Evolutionary conservation across 2,329 filamentous ascomycete genomes (phyloP), one percentile per base, ranked within the genome.

Genomic region (Parascedosporium putredinis): DNA sequence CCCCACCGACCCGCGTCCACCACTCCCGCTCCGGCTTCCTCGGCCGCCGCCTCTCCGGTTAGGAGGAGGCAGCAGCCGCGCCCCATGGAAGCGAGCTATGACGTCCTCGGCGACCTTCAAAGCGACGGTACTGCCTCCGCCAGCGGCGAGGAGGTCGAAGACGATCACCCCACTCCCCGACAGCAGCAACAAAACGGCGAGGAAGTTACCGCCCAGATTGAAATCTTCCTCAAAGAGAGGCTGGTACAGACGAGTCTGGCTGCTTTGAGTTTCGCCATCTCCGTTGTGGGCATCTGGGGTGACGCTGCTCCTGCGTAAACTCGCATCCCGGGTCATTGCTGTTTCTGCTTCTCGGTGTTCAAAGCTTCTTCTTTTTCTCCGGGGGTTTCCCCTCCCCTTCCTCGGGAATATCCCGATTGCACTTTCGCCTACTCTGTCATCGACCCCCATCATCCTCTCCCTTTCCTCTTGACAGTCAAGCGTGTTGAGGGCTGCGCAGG

Each of bases 41-140:
- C 51, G 52, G 65, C 58, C 55, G 59, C 48, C 53, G 58, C 49
- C 51, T 57, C 42, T 54, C 60, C 18, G 48, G 54, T 23, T 55
- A 58, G 49, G 54, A 54, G 27, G 56, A 57, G 52, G 45, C 61
- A 51, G 53, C 62, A 55, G 47, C n/a, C n/a, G n/a, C 59, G 68
- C 53, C 59, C 66, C 53, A 77, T 86, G 71, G 84, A 88, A 63
- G 76, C 79, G 43, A 86, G 79, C 72, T 87, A 85, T 66, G 83
- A 88, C 66, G 77, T 85, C 8, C 68, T 85, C 22, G 72, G 75
- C 40, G 73, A 80, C 24, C 64, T 70, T n/a, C 67, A 68, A 54
- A 73, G 69, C 54, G 71, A 77, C 52, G 63, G 59, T 5, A 59
- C 59, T 18, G 56, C 55, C 44, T 63, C 66, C 2, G 65, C 67